phyloP scores from a whole-genome alignment of 2,329 filamentous ascomycete species.

The Lasiodiplodia gonubiensis region DNA sequence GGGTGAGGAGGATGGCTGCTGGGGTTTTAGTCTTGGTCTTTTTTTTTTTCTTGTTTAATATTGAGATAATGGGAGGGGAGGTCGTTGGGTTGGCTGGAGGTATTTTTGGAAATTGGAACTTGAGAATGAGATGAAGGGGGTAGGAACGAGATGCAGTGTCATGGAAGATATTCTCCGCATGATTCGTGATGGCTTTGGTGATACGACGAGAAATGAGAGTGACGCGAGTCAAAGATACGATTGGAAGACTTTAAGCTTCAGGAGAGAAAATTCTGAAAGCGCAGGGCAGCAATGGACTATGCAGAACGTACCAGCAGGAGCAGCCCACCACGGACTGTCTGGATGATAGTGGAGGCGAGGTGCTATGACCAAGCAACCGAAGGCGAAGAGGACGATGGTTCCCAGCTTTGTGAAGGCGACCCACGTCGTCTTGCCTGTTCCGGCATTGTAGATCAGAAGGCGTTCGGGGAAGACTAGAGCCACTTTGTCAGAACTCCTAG shows the following conservation, averaged over 20 bases:
- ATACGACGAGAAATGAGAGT: too few relatives aligned
- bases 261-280: background rate
- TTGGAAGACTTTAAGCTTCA: background rate
- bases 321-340: constrained; percentile 12
- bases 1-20: constrained; percentile 37
- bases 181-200: too few relatives aligned
- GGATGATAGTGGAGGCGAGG: constrained; percentile 41
- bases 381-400: constrained; percentile 43
- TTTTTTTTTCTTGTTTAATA: background rate
- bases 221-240: background rate
- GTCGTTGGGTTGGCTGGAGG: background rate
- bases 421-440: constrained; percentile 43
- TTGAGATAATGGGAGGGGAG: too few relatives aligned
- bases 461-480: constrained; percentile 36
- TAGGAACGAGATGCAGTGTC: too few relatives aligned
- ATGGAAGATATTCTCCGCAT: too few relatives aligned
- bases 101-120: background rate
- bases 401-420: constrained; percentile 46
- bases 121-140: background rate
- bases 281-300: too few relatives aligned
- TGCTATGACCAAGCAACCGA: constrained; percentile 40
- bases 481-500: background rate
- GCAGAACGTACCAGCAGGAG: constrained; percentile 5
- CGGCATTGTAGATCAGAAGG: constrained; percentile 46
- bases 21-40: background rate